phyloP scores from a whole-genome alignment of 2,329 filamentous ascomycete species.

The Alternaria sp. region DNA sequence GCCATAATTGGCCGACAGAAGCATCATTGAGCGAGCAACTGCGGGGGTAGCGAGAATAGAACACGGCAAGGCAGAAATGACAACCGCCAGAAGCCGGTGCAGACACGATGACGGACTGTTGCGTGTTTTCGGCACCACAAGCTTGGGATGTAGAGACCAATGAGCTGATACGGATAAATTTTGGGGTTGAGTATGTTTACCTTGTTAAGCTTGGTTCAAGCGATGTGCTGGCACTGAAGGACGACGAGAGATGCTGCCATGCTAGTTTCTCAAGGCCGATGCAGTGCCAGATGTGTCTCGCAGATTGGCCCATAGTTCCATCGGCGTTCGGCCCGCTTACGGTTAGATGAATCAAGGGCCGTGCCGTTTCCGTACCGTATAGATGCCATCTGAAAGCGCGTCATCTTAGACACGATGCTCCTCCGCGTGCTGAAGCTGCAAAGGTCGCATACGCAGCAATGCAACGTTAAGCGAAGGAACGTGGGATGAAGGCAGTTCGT shows the following conservation, averaged over 20 bases:
- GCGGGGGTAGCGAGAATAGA: conserved; percentile 37
- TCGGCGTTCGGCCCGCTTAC: conserved; percentile 35
- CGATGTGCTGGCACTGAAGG: conserved; percentile 47
- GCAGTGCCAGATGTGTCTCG: conserved; percentile 41
- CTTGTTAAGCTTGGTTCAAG: conserved; percentile 36
- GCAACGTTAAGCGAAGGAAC: conserved; percentile 25
- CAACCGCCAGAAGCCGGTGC: conserved; percentile 37
- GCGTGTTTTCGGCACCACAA: conserved; percentile 31
- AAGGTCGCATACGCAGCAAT: conserved; percentile 26
- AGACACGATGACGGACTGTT: conserved; percentile 44
- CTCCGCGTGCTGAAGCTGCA: conserved; percentile 30
- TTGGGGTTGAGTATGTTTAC: conserved; percentile 30
- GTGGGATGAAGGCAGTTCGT: conserved; percentile 15
- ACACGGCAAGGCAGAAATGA: conserved; percentile 37
- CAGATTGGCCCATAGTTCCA: conserved; percentile 35
- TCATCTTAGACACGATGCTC: conserved; percentile 37
- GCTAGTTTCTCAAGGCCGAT: conserved; percentile 39
- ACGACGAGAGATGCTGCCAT: conserved; percentile 36
- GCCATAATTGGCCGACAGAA: conserved; percentile 43
- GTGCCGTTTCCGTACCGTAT: conserved; percentile 44
- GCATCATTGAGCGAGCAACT: conserved; percentile 34
- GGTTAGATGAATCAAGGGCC: conserved; percentile 40
- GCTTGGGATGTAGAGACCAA: conserved; percentile 38
- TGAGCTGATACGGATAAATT: conserved; percentile 29
- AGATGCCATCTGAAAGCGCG: conserved; percentile 29